Evolutionary conservation across 163 green algal genomes (phyloP), one percentile per base, ranked within the genome.

Genomic region (Scenedesmus sp.): DNA sequence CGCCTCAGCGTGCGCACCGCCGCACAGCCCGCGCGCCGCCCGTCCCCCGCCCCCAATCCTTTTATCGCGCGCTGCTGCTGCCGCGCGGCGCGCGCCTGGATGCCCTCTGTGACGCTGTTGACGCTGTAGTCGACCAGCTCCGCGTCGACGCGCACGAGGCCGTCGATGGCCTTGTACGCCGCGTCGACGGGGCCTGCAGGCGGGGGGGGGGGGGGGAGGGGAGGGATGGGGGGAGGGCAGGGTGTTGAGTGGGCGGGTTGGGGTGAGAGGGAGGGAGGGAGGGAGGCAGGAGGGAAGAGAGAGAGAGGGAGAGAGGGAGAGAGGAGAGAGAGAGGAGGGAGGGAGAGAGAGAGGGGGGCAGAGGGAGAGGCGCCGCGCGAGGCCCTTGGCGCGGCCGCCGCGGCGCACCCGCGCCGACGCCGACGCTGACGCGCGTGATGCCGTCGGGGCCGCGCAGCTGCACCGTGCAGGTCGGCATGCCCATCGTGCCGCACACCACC

Each of bases 401-500:
- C 44, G 26, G 39, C 84, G 18, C 74, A 87, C 91, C 94, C 48
- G 92, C 95, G 80, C 96, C 96, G 28, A 98, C 92, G 24, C 86
- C 89, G 7, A 91, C 89, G 34, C 84, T 82, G 17, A 93, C 86
- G 51, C 91, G 84, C 42, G 73, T 63, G 76, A 97, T 92, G 69
- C 91, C 92, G 78, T 98, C 96, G 4, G 93, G 94, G 3, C 96
- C 94, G 54, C 81, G 84, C 86, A 99, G 91, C 75, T 93, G 88
- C 26, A 99, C 90, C 20, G 96, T 98, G 3, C 95, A 96, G 42
- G 95, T 98, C 44, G 95, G 92, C 82, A 99, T 88, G 62, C 94
- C 95, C 92, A 98, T 97, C 26, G 92, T 98, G 45, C 96, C 96
- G 78, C 94, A 98, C 33, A 98, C 94, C 48, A 98, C 95, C 90